phyloP scores from a whole-genome alignment of 2,329 filamentous ascomycete genomes.

The Xylariaceae sp. region DNA sequence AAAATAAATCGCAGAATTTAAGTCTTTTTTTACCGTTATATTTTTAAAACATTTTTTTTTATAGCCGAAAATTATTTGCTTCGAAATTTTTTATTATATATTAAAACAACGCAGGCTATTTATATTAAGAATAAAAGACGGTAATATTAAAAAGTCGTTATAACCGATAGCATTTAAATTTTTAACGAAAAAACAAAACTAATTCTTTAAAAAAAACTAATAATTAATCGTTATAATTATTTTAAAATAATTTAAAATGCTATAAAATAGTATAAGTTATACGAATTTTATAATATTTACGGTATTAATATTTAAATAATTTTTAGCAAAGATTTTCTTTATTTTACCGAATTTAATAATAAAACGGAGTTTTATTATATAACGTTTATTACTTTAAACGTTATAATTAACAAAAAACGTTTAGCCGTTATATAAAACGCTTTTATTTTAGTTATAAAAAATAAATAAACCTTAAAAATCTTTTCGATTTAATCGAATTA shows the following conservation, averaged over 20 bases:
- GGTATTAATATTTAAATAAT: too few species aligned
- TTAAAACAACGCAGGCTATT: background rate
- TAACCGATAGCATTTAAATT: background rate
- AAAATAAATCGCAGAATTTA: too few species aligned
- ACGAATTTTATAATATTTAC: too few species aligned
- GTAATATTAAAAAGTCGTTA: background rate
- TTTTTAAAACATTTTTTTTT: background rate
- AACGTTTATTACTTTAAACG: too few species aligned
- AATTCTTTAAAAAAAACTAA: background rate
- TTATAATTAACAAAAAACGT: too few species aligned
- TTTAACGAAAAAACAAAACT: background rate
- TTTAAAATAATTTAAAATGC: too few species aligned
- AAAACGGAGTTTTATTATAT: background rate
- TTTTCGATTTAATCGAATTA: background rate
- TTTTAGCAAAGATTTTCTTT: too few species aligned
- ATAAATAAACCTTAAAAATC: background rate
- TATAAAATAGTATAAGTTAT: too few species aligned
- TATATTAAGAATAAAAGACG: background rate
- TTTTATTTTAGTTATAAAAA: too few species aligned
- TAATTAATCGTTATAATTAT: background rate
- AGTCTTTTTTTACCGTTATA: too few species aligned
- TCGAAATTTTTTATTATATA: too few species aligned
- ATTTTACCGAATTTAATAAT: background rate
- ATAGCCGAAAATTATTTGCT: background rate
- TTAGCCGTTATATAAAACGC: too few species aligned